Evolutionary conservation across 1,284 basidiomycete genomes (phyloP).

Genomic region (Fomes fomentarius): DNA sequence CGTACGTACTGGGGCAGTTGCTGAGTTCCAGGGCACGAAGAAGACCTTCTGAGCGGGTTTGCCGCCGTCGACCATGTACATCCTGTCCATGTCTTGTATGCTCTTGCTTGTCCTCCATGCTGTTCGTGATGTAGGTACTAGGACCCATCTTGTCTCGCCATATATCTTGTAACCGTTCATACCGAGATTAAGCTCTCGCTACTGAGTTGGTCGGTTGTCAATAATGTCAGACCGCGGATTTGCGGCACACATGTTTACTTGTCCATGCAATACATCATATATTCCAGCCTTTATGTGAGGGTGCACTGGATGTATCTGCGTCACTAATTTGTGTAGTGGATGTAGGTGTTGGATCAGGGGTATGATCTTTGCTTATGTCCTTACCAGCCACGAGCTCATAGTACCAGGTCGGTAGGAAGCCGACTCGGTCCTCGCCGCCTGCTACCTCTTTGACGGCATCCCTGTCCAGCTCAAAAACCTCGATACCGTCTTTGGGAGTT

Average conservation of each 20-base stretch:
- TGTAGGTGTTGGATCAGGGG: not conserved
- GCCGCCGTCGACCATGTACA: not conserved
- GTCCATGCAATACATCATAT: not conserved
- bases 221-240: too few species aligned
- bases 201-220: too few species aligned
- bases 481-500: conserved; percentile 54
- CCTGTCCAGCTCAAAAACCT: conserved; percentile 46
- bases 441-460: conserved; percentile 58
- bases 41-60: conserved; percentile 58
- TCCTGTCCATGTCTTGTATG: conserved; percentile 13
- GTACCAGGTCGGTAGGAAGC: conserved; percentile 76
- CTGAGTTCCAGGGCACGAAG: conserved; percentile 80
- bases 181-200: too few species aligned
- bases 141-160: too few species aligned
- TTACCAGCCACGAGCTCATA: conserved; percentile 28
- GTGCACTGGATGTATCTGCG: not conserved
- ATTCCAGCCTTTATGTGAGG: conserved; percentile 2
- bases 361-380: too few species aligned
- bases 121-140: conserved; percentile 18
- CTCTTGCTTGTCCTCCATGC: conserved; percentile 11
- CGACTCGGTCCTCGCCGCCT: conserved; percentile 69
- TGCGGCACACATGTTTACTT: too few species aligned
- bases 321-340: not conserved
- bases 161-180: too few species aligned
- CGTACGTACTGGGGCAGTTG: conserved; percentile 75